Conservation (phyloP, 2,329 filamentous ascomycete genomes). For the Fusarium sp. region DNA sequence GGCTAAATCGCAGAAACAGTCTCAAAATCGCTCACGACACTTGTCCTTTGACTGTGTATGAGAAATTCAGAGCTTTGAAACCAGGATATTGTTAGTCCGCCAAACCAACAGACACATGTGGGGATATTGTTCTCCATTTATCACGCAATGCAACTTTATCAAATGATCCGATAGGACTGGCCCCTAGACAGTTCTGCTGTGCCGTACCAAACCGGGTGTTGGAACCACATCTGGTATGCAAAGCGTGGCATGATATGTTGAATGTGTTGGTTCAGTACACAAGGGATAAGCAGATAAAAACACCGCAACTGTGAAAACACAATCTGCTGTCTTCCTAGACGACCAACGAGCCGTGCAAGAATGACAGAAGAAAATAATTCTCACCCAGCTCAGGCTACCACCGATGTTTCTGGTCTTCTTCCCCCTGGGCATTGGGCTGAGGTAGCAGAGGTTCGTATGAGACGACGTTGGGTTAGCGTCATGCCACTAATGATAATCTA, state of each 20-base stretch:
- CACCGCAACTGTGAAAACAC: too few relatives aligned
- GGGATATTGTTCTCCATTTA: not conserved
- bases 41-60: rapidly evolving
- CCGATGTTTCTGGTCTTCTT: constrained; percentile 1
- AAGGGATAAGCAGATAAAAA: not conserved
- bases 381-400: not conserved
- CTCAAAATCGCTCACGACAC: not conserved
- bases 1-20: too few relatives aligned
- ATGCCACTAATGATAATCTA: not conserved
- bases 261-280: not conserved
- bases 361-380: not conserved
- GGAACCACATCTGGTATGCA: not conserved
- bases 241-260: not conserved
- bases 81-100: not conserved
- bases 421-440: constrained; percentile 27
- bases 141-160: not conserved
- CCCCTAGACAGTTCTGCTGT: not conserved
- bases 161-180: not conserved
- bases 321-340: not conserved
- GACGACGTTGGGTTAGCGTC: rapidly evolving
- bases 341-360: not conserved
- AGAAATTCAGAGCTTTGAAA: not conserved
- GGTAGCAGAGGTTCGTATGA: constrained; percentile 16
- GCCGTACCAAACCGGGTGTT: not conserved
- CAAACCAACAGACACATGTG: not conserved